Percentiles rank a stretch among this genome's conserved stretches.
Conservation (phyloP, 2,329 filamentous ascomycete species). For the Xenoacremonium recifei region DNA sequence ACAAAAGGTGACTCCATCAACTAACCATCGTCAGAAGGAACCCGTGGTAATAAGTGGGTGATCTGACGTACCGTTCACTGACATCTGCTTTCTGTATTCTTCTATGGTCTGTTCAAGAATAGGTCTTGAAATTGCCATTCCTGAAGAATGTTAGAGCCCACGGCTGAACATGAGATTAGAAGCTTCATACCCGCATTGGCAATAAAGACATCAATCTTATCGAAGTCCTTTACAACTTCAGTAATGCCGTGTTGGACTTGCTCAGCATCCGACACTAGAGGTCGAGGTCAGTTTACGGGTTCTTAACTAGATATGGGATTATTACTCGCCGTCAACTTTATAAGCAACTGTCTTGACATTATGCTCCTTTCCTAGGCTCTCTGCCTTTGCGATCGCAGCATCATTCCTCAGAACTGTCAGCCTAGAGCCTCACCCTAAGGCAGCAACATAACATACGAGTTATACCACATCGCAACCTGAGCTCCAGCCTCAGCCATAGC, state of each 20-base stretch:
- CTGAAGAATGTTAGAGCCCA: no score
- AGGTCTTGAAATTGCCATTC: neutral
- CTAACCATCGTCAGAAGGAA: conserved; percentile 62
- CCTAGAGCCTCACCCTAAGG: no score
- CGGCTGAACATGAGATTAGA: no score
- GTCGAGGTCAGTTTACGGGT: no score
- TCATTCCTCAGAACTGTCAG: conserved; percentile 70
- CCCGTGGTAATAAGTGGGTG: conserved; percentile 64
- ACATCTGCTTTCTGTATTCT: neutral
- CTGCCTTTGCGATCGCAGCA: conserved; percentile 64
- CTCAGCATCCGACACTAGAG: conserved; percentile 51
- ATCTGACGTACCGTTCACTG: conserved; percentile 50
- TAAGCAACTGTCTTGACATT: conserved; percentile 66
- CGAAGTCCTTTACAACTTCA: conserved; percentile 71
- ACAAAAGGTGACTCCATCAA: conserved; percentile 68
- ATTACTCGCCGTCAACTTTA: conserved; percentile 57
- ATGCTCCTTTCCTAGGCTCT: conserved; percentile 62
- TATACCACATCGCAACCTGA: conserved; percentile 70
- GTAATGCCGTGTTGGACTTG: conserved; percentile 53
- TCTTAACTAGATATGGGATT: no score
- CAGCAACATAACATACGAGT: no score
- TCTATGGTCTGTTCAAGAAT: neutral
- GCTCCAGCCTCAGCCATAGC: conserved; percentile 70
- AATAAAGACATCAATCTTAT: conserved; percentile 71
- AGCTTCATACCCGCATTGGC: conserved; percentile 76